Percentiles rank a stretch among this genome's conserved stretches.
phyloP scores from a whole-genome alignment of 352 stramenopile species.

The Pythium apleroticum region DNA sequence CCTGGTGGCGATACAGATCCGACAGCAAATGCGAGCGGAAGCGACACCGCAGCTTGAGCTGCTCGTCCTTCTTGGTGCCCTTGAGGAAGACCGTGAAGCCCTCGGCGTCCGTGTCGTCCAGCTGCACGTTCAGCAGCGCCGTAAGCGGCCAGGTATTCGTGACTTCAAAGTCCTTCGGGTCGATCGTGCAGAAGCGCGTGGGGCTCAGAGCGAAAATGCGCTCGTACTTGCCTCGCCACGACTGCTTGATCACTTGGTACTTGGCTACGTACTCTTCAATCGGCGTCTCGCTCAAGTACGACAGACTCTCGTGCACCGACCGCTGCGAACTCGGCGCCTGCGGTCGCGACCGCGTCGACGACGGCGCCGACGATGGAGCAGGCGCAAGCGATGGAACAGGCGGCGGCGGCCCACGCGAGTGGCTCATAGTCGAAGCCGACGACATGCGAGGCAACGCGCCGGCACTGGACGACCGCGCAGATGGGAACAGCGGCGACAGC shows the following conservation, averaged over 20 bases:
- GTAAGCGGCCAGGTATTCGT: conserved; percentile 85
- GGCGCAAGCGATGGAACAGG: conserved; percentile 7
- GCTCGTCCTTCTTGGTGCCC: conserved; percentile 82
- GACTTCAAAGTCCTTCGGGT: conserved; percentile 85
- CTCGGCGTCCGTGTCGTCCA: conserved; percentile 60
- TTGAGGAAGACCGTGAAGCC: conserved; percentile 67
- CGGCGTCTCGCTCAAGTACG: conserved; percentile 41
- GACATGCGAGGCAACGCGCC: conserved; percentile 10
- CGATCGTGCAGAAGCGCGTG: conserved; percentile 84
- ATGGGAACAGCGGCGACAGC: conserved; percentile 23
- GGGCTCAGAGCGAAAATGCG: conserved; percentile 79
- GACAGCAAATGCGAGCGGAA: conserved; percentile 77
- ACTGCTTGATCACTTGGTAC: conserved; percentile 84
- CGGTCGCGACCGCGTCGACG: conserved; percentile 19
- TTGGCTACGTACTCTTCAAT: conserved; percentile 85
- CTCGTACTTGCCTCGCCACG: conserved; percentile 87
- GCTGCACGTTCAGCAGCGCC: conserved; percentile 47
- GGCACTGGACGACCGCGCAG: neutral
- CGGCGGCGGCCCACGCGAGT: neutral
- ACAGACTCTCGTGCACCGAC: conserved; percentile 32
- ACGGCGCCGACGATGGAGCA: conserved; percentile 5
- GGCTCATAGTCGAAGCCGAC: conserved; percentile 11
- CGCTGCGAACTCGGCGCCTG: conserved; percentile 7
- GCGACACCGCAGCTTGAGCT: conserved; percentile 75
- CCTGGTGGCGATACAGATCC: conserved; percentile 72